Conservation (phyloP, 2,329 filamentous ascomycete genomes). For the Albifimbria verrucaria region DNA sequence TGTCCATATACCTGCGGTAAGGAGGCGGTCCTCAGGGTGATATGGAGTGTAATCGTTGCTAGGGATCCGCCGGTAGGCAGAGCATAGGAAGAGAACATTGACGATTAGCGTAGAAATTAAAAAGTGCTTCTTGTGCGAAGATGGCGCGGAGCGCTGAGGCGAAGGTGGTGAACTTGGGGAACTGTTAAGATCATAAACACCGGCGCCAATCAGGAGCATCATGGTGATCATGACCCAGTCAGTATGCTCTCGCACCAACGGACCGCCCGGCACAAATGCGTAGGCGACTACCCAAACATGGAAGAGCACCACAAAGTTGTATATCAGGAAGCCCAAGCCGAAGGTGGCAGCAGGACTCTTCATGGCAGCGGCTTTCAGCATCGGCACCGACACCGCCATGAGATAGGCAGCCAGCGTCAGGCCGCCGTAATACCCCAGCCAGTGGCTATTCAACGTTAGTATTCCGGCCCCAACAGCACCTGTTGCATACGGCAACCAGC, state of each 20-base stretch:
- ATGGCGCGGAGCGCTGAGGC: conserved; percentile 23
- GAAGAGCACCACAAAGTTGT: conserved; percentile 94
- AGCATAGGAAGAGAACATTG: conserved; percentile 74
- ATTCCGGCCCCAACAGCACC: conserved; percentile 78
- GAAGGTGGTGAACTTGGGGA: conserved; percentile 29
- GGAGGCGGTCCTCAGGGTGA: conserved; percentile 79
- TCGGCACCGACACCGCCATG: conserved; percentile 71
- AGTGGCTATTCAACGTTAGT: conserved; percentile 74
- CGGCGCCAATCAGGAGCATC: conserved; percentile 81
- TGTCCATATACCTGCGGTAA: conserved; percentile 97
- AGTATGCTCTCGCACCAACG: conserved; percentile 86
- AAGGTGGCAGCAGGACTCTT: conserved; percentile 78
- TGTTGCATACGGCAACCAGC: conserved; percentile 75
- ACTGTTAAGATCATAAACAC: conserved; percentile 69
- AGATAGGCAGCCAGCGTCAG: conserved; percentile 74
- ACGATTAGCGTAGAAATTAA: conserved; percentile 62
- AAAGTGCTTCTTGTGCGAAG: conserved; percentile 51
- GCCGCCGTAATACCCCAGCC: conserved; percentile 86
- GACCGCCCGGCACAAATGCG: conserved; percentile 93
- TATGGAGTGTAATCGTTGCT: conserved; percentile 89
- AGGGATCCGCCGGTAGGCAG: conserved; percentile 88
- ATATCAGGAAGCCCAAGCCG: conserved; percentile 83
- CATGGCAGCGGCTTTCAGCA: conserved; percentile 73
- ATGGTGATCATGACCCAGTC: conserved; percentile 91
- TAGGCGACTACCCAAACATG: conserved; percentile 99